Conservation (phyloP, 2,329 filamentous ascomycete species). For the Apiospora sp. region DNA sequence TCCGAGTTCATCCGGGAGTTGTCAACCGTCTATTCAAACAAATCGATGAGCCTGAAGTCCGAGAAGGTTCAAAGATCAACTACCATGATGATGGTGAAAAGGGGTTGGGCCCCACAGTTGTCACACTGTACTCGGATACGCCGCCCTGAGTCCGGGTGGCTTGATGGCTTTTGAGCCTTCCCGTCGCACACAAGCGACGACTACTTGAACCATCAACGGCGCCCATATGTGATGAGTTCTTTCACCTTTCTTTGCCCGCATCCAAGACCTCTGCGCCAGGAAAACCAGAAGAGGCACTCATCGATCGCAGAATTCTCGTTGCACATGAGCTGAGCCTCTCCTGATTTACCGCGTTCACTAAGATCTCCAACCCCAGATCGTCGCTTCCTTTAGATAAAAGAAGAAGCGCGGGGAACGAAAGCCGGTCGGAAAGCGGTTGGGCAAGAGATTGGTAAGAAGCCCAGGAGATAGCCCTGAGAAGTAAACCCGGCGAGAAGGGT, state of each 20-base stretch:
- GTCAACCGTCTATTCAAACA: conserved; percentile 12
- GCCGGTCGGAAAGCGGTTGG: too few species aligned
- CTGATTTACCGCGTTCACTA: not conserved
- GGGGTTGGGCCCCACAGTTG: conserved; percentile 68
- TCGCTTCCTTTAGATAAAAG: too few species aligned
- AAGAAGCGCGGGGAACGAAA: too few species aligned
- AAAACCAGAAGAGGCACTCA: not conserved
- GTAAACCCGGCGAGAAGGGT: too few species aligned
- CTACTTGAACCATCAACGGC: not conserved
- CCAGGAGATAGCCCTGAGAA: too few species aligned
- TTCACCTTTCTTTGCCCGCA: not conserved
- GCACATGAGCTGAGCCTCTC: not conserved
- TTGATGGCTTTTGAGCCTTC: not conserved
- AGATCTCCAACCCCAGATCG: too few species aligned
- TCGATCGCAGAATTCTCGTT: not conserved
- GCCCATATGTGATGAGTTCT: not conserved
- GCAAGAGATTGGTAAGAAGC: too few species aligned
- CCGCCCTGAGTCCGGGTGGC: too few species aligned
- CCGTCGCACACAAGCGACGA: too few species aligned
- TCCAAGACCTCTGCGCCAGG: not conserved
- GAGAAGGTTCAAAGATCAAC: conserved; percentile 64
- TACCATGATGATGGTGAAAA: conserved; percentile 73
- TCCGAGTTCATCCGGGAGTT: conserved; percentile 30
- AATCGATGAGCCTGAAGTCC: conserved; percentile 38
- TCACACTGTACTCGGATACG: conserved; percentile 64